A percentile compares a stretch with the other conserved stretches of the same genome.
phyloP scores from a whole-genome alignment of 2,329 filamentous ascomycete genomes.

The Pseudonectria buxi region DNA sequence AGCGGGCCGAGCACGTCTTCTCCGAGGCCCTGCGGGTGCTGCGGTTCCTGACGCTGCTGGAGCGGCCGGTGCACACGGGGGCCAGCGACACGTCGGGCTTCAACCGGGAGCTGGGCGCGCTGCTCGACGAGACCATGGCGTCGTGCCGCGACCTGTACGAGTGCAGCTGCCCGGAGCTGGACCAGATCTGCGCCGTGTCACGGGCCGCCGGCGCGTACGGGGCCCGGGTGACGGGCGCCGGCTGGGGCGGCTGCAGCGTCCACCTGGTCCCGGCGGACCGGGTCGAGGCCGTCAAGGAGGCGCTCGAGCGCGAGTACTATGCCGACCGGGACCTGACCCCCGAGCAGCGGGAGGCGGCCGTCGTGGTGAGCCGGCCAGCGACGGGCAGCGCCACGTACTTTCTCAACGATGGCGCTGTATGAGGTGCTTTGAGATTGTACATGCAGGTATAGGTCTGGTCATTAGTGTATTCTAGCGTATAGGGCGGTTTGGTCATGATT shows the following conservation, averaged over 20 bases:
- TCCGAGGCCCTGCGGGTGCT: constrained; percentile 81
- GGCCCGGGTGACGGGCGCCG: constrained; percentile 81
- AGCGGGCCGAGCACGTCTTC: constrained; percentile 87
- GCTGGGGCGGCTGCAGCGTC: constrained; percentile 95
- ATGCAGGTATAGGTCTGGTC: background rate
- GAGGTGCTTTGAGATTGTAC: background rate
- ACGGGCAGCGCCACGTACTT: constrained; percentile 57
- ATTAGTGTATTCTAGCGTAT: no score
- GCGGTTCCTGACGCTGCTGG: constrained; percentile 73
- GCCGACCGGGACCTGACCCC: constrained; percentile 55
- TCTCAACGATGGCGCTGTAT: constrained; percentile 25
- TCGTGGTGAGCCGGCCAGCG: constrained; percentile 84
- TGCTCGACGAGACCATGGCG: constrained; percentile 85
- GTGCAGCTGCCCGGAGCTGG: constrained; percentile 88
- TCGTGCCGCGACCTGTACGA: constrained; percentile 85
- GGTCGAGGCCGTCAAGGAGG: constrained; percentile 68
- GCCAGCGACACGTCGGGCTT: constrained; percentile 50
- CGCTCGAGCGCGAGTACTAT: constrained; percentile 79
- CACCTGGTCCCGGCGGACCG: constrained; percentile 83
- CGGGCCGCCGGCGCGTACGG: constrained; percentile 74
- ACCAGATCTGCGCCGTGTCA: constrained; percentile 77
- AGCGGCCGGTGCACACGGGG: constrained; percentile 36
- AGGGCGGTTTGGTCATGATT: no score
- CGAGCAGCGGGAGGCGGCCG: constrained; percentile 69
- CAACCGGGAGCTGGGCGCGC: constrained; percentile 64